Conservation (phyloP, 306 rosid genomes). For the Cucurbita argyrosperma region DNA sequence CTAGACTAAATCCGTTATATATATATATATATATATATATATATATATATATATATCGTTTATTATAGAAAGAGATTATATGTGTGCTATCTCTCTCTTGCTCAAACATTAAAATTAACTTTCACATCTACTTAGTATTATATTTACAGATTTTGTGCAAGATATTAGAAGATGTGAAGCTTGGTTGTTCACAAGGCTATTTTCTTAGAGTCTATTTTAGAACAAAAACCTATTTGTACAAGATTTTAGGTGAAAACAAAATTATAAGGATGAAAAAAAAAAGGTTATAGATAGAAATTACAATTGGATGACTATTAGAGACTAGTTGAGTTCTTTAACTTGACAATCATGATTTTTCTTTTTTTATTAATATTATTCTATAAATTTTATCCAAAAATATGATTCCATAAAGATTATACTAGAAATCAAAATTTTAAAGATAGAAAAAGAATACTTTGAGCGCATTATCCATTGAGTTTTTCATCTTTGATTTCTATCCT, state of each 20-base stretch:
- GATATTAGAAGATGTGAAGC: background rate
- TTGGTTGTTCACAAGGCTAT: background rate
- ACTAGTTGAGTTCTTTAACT: too few species aligned
- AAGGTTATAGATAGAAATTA: background rate
- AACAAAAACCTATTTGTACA: background rate
- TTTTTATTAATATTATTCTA: too few species aligned
- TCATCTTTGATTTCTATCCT: too few species aligned
- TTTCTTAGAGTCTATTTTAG: background rate
- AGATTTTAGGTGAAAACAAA: background rate
- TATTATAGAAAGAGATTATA: too few species aligned
- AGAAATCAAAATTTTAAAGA: background rate
- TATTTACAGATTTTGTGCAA: background rate
- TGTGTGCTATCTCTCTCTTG: too few species aligned
- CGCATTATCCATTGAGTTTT: too few species aligned
- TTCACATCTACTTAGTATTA: background rate
- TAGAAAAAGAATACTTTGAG: background rate
- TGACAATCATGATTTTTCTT: too few species aligned
- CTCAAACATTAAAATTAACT: background rate
- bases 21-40: too few species aligned
- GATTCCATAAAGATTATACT: too few species aligned
- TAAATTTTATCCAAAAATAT: background rate
- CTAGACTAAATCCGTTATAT: too few species aligned
- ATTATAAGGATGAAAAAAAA: background rate
- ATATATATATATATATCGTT: too few species aligned
- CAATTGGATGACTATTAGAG: too few species aligned